Evolutionary conservation across 768 basidiomycete genomes (phyloP).

Genomic region (Hygrophoropsis aurantiaca): DNA sequence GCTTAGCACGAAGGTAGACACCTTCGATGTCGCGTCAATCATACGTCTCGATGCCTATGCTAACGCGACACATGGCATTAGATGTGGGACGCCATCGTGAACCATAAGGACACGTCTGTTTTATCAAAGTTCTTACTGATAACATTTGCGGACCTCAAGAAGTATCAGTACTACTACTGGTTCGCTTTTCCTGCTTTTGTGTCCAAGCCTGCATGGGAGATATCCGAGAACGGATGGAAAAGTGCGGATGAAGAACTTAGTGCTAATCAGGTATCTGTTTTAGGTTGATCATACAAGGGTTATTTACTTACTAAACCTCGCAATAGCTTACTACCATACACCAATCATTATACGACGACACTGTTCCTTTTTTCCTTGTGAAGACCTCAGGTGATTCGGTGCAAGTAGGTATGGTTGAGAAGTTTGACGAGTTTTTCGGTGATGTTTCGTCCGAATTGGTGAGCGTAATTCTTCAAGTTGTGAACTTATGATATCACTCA

Average conservation of each 20-base stretch:
- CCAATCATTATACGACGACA: conserved; percentile 40
- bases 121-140: conserved; percentile 85
- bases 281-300: not conserved
- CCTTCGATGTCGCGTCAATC: not conserved
- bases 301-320: conserved; percentile 2
- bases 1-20: conserved; percentile 61
- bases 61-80: conserved; percentile 23
- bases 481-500: conserved; percentile 2
- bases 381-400: conserved; percentile 34
- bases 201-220: conserved; percentile 89
- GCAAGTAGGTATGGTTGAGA: conserved; percentile 53
- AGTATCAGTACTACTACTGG: conserved; percentile 98
- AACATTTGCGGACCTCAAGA: conserved; percentile 96
- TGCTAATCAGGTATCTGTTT: conserved; percentile 34
- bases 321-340: conserved; percentile 55
- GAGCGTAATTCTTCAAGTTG: conserved; percentile 13
- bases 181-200: conserved; percentile 94
- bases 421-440: conserved; percentile 59
- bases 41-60: not conserved
- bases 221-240: conserved; percentile 60
- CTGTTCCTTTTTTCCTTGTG: conserved; percentile 64
- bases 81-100: conserved; percentile 69
- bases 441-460: conserved; percentile 42
- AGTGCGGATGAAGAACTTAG: conserved; percentile 46
- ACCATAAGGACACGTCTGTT: conserved; percentile 49